These are phyloP conservation scores for Backusella tarrabulga DNA, from an alignment of 192 early-diverging fungal genomes.

Conservation along the genomic window DNA sequence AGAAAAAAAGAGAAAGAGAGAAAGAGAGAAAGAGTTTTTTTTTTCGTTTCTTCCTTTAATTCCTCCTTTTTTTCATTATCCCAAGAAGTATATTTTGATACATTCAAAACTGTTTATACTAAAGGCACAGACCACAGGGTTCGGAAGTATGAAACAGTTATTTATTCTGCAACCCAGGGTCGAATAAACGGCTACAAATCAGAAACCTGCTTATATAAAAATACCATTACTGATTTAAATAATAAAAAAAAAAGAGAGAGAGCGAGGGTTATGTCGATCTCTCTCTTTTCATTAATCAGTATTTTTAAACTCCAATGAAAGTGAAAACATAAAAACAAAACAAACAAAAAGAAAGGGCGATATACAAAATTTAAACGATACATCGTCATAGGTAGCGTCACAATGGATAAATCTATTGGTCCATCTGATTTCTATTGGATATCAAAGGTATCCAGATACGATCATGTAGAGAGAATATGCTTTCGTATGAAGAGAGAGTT, in stretches of 20 bases:
- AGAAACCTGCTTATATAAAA: constrained; percentile 1
- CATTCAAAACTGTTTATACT: not conserved
- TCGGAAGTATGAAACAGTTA: not conserved
- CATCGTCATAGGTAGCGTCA: constrained; percentile 14
- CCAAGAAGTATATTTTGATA: not conserved
- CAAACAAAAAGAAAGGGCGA: not conserved
- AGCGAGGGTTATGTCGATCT: not conserved
- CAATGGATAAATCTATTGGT: not conserved
- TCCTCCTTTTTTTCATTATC: not conserved
- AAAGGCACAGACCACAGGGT: constrained; percentile 15
- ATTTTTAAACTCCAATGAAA: not conserved
- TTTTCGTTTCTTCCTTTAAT: not conserved
- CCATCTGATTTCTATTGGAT: not conserved
- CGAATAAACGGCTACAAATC: not conserved
- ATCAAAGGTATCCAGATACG: not conserved
- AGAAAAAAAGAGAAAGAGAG: not conserved
- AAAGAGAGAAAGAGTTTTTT: not conserved
- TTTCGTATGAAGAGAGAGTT: not conserved
- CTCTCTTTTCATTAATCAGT: not conserved
- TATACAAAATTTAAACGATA: not conserved
- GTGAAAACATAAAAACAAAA: not conserved
- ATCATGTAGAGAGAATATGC: not conserved
- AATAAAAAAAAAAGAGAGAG: not conserved
- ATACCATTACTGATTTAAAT: not conserved
- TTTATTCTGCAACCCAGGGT: not conserved